Base-by-base conservation (phyloP, 2,329 filamentous ascomycete species). In the Fusarium aywerte region DNA sequence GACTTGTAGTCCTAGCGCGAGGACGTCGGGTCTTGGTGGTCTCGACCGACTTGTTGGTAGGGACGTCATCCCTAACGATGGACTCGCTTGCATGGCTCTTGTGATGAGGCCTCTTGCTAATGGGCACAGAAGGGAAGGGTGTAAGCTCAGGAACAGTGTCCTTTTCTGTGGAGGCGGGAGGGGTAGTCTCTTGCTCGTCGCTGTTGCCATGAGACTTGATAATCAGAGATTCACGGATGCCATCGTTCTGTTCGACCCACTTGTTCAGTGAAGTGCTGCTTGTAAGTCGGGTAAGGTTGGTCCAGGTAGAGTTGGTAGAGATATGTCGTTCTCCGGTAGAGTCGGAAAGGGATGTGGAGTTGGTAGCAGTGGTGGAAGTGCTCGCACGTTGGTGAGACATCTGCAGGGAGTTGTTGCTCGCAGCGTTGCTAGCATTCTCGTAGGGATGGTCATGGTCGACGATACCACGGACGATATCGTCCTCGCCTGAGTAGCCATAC, bases 311-410 rank as follows among this genome's bases (percentile, higher is more conserved):
- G 25, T 82, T 80, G 16, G 81, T 80, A 13, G 86, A 88, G 47
- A 82, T 79, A 74, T 87, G 85, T 25, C 84, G 84, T 58, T 83
- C 81, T 48, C 79, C 82, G 43, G 79, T 82, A 18, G 82, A 84
- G 27, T 80, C 78, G 2, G 83, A 84, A 21, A 80, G 79, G 27
- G 78, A 77, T 18, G 76, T 85, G 16, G 81, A 80, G 58, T 77
- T 76, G 49, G 85, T 87, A 23, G 76, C 80, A 2, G 81, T 85
- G 7, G 86, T 88, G 8, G 84, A 87, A 12, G 84, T 85, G 75
- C 85, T 87, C 21, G 80, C 81, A 16, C 85, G 83, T 56, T 83
- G 79, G 63, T 82, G 80, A 49, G 73, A 55, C 68, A 68, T 38
- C 50, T 60, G 55, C 25, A 67, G 49, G 29, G 71, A 71, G 32